Conservation (phyloP, 805 yeast genomes). For the Suhomyces faveliae region DNA sequence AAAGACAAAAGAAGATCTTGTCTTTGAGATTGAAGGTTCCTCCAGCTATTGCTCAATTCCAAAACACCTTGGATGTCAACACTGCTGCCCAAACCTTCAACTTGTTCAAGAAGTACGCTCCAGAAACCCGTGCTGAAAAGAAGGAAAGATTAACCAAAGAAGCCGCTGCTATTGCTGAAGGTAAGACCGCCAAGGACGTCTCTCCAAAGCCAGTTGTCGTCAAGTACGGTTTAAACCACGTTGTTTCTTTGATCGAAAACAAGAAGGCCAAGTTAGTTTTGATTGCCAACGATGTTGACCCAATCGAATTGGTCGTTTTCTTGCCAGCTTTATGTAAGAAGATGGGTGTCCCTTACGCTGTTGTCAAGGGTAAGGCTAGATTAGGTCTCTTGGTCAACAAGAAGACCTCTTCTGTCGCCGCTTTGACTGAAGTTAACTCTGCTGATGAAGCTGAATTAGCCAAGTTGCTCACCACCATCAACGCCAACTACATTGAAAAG, state of each 20-base stretch:
- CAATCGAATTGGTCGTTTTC: constrained; percentile 95
- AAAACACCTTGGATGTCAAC: constrained; percentile 95
- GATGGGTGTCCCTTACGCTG: constrained; percentile 99
- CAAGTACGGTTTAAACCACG: constrained; percentile 99
- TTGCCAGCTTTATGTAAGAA: constrained; percentile 98
- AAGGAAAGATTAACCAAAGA: constrained; percentile 98
- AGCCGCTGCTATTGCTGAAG: constrained; percentile 98
- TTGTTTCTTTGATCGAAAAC: constrained; percentile 95
- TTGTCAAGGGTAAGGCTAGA: constrained; percentile 98
- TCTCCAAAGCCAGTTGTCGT: constrained; percentile 96
- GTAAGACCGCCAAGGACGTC: constrained; percentile 94
- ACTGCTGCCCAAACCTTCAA: constrained; percentile 96
- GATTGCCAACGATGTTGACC: constrained; percentile 99
- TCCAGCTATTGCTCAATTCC: constrained; percentile 97
- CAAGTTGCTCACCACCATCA: constrained; percentile 86
- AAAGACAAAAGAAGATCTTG: constrained; percentile 98
- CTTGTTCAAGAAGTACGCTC: constrained; percentile 98
- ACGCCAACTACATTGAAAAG: constrained; percentile 90
- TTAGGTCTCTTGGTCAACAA: constrained; percentile 96
- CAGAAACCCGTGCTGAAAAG: constrained; percentile 97
- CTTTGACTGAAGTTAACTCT: constrained; percentile 89
- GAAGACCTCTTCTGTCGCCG: constrained; percentile 97
- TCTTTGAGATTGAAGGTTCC: constrained; percentile 97
- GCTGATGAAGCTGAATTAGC: constrained; percentile 96
- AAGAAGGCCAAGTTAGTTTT: constrained; percentile 97